phyloP scores from a whole-genome alignment of 345 rosid species.

The Gossypium mustelinum region DNA sequence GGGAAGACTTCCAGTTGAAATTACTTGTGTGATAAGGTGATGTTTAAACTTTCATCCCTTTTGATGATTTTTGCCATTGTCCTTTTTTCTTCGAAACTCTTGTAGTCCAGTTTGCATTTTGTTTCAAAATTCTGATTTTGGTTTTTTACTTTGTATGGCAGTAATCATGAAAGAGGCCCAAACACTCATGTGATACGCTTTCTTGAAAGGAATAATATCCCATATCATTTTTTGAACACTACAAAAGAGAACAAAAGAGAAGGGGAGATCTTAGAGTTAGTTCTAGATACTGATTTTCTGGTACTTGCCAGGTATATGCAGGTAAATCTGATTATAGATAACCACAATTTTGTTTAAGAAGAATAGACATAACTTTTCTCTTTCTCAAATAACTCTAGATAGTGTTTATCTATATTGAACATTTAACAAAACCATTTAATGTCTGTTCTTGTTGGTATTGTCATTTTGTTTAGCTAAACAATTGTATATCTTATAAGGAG shows the following conservation, averaged over 20 bases:
- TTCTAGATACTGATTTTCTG: conserved; percentile 76
- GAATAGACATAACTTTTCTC: conserved; percentile 11
- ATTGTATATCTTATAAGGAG: neutral
- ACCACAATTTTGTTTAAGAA: conserved; percentile 8
- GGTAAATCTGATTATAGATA: conserved; percentile 46
- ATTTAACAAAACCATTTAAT: neutral
- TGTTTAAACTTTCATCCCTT: neutral
- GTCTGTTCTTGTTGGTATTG: conserved; percentile 7
- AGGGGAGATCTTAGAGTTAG: conserved; percentile 71
- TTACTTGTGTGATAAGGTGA: conserved; percentile 88
- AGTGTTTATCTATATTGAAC: neutral
- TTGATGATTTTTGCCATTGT: neutral
- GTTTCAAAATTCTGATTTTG: neutral
- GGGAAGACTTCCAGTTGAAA: conserved; percentile 80
- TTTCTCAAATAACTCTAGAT: neutral
- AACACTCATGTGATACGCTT: conserved; percentile 78
- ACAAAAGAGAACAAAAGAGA: conserved; percentile 60
- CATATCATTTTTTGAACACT: conserved; percentile 68
- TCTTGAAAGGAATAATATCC: conserved; percentile 81
- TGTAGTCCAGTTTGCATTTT: conserved; percentile 6
- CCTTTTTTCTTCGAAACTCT: neutral
- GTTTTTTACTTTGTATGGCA: conserved; percentile 28
- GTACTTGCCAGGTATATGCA: conserved; percentile 99
- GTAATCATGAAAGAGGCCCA: conserved; percentile 86
- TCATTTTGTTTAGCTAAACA: neutral